Base-by-base conservation (phyloP, 2,329 filamentous ascomycete genomes). In the Fusarium bactridioides region DNA sequence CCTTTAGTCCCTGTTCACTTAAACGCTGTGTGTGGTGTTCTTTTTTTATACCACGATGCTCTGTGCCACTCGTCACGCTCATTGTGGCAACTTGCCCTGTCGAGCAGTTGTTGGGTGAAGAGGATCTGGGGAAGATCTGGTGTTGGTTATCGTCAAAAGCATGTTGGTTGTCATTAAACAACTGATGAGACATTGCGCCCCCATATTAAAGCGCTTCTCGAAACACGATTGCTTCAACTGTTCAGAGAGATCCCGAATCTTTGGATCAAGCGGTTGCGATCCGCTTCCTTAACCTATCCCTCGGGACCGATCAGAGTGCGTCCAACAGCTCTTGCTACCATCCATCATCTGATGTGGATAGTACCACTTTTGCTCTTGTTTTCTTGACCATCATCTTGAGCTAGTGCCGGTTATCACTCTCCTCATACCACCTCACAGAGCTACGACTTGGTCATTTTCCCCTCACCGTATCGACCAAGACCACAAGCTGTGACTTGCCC, bases 11-110 rank as follows among this genome's bases (percentile, higher is more conserved):
- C 60, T 69, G 55, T 40, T 45, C 41, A 44, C 37, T 53, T 59
- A 43, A 64, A 63, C 65, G 60, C 66, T 69, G 29, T 38, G 41
- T 53, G 47, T 45, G 59, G 40, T 57, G 35, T 64, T 67, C 70
- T 73, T 73, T 73, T 73, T 73, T 70, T 73, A 71, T 54, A 55
- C 53, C 43, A 57, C 25, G 37, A 59, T 40, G 50, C 64, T 62
- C 37, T 55, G 45, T 63, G 16, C 57, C 44, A 69, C 44, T 57
- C 27, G 44, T 57, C 27, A 38, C 62, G 35, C 61, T 64, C 53
- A 58, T 69, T 67, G 54, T 43, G 62, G 48, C 45, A 48, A 23
- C 35, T 57, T 37, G 40, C 45, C 61, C n/a, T 57, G 67, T 69
- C 35, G 40, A 44, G 56, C 50, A 50, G 44, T 51, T 35, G 38